A percentile compares a stretch with the other conserved stretches of the same genome.
phyloP scores from a whole-genome alignment of 139 green algal species.

The Yamagishiella unicocca region DNA sequence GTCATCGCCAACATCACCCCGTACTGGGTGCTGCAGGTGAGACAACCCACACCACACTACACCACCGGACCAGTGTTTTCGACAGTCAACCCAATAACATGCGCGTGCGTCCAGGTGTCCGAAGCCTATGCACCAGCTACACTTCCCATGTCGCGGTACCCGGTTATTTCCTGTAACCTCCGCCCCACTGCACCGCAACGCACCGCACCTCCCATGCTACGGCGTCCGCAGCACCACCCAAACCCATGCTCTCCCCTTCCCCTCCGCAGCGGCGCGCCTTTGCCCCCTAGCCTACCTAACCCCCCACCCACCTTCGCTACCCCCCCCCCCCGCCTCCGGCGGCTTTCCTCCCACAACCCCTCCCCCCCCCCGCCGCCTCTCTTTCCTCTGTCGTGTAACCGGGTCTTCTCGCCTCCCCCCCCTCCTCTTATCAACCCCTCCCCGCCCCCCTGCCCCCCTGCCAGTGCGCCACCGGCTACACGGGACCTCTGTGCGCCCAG shows the following conservation, averaged over 20 bases:
- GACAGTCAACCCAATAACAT: no score
- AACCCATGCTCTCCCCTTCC: not conserved
- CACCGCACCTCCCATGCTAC: not conserved
- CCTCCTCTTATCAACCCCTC: not conserved
- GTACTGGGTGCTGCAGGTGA: conserved; percentile 34
- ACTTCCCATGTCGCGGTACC: no score
- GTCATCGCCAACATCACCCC: not conserved
- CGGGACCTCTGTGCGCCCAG: conserved; percentile 31
- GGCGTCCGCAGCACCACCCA: not conserved
- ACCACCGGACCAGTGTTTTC: no score
- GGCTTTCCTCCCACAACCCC: no score
- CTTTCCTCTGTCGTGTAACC: not conserved
- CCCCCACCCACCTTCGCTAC: no score
- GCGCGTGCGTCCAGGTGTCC: no score
- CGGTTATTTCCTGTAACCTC: not conserved
- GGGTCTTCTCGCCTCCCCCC: not conserved
- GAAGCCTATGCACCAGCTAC: no score
- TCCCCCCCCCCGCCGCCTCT: no score
- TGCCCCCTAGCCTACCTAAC: no score
- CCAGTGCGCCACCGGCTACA: conserved; percentile 28
- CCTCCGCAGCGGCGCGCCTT: not conserved
- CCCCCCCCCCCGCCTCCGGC: no score
- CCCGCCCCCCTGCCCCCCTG: no score
- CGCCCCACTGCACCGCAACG: not conserved
- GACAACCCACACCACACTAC: no score